phyloP scores from a whole-genome alignment of 305 asterid genomes.

The Fraxinus floribunda region DNA sequence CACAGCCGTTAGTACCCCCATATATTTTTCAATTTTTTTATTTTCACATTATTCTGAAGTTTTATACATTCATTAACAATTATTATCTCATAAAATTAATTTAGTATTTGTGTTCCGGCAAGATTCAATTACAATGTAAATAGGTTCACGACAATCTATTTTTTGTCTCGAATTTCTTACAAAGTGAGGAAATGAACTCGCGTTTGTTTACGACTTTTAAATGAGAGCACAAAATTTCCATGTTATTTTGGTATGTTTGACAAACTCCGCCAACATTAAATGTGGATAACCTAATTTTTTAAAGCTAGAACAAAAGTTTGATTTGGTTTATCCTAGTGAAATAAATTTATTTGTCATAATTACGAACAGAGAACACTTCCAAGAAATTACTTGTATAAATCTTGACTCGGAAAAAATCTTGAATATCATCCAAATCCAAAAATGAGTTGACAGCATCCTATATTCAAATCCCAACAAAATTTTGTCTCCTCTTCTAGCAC shows the following conservation, averaged over 20 bases:
- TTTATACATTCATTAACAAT: neutral
- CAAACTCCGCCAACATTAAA: neutral
- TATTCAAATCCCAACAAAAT: neutral
- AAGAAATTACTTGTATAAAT: neutral
- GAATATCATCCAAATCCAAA: neutral
- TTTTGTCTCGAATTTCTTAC: neutral
- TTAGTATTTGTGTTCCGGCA: neutral
- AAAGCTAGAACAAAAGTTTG: neutral
- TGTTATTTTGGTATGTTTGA: neutral
- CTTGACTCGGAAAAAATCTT: neutral
- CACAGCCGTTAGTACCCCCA: constrained; percentile 9
- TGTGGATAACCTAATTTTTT: neutral
- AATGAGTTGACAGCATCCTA: neutral
- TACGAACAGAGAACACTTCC: neutral
- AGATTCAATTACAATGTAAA: neutral
- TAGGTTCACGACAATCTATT: neutral
- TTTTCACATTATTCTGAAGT: neutral
- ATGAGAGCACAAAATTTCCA: neutral
- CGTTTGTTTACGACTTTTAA: neutral
- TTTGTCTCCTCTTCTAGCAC: constrained; percentile 6
- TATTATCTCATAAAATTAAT: neutral
- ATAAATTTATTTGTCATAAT: neutral
- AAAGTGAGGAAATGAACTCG: neutral
- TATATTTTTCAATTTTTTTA: neutral
- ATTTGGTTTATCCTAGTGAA: neutral